Percentiles rank a stretch among this genome's conserved stretches.
phyloP scores from a whole-genome alignment of 768 basidiomycete species.

The Termitomyces sp. region DNA sequence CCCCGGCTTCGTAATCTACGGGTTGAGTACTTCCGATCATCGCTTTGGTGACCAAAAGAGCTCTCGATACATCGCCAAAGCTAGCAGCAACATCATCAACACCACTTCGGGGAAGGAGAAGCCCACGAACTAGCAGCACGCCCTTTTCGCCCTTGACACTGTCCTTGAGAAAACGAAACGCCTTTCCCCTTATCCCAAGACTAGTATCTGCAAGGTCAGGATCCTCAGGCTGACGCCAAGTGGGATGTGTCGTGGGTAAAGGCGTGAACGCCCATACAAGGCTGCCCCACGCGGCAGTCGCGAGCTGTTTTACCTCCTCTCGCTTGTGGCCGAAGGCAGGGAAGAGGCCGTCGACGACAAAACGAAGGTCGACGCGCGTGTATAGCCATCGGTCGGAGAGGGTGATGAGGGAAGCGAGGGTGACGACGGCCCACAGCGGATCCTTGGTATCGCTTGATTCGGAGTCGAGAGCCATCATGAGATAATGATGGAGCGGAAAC shows the following conservation, averaged over 20 bases:
- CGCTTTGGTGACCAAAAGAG: slow-evolving; percentile 31
- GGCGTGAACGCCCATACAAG: slow-evolving; percentile 53
- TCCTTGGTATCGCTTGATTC: slow-evolving; percentile 20
- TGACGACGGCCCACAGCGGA: slow-evolving; percentile 41
- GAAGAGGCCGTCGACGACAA: slow-evolving; percentile 32
- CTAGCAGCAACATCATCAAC: background rate
- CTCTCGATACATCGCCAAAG: slow-evolving; percentile 24
- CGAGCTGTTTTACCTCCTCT: slow-evolving; percentile 31
- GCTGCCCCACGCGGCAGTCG: slow-evolving; percentile 47
- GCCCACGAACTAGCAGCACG: slow-evolving; percentile 31
- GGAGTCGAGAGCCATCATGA: slow-evolving; percentile 25
- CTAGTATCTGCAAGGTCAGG: slow-evolving; percentile 16
- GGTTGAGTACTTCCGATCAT: slow-evolving; percentile 28
- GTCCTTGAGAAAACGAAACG: slow-evolving; percentile 42
- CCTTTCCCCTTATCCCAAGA: slow-evolving; percentile 22
- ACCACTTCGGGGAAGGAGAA: slow-evolving; percentile 26
- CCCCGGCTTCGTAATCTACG: slow-evolving; percentile 26
- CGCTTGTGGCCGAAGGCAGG: slow-evolving; percentile 29
- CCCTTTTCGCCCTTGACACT: slow-evolving; percentile 44
- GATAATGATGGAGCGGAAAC: slow-evolving; percentile 19
- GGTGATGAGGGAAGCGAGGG: slow-evolving; percentile 43
- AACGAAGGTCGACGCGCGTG: slow-evolving; percentile 31
- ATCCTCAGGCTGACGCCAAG: slow-evolving; percentile 23
- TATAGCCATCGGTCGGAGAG: slow-evolving; percentile 44
- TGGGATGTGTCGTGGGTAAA: slow-evolving; percentile 3